Conservation (phyloP, 2,329 filamentous ascomycete genomes). For the Clonostachys solani region DNA sequence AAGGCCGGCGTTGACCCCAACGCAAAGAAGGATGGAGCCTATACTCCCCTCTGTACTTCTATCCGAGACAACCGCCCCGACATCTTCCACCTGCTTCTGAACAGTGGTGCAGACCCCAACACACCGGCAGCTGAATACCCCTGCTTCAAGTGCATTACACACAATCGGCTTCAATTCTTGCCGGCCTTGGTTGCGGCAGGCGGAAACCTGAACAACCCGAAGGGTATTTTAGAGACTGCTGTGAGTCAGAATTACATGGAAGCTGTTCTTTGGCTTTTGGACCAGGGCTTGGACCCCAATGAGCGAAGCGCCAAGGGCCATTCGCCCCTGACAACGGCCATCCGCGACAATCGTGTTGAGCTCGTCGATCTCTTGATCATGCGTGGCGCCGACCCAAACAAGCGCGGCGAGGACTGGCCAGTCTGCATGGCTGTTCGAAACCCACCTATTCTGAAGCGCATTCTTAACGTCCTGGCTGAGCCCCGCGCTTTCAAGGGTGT, state of each 20-base stretch:
- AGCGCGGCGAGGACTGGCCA: constrained; percentile 67
- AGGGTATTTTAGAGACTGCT: constrained; percentile 62
- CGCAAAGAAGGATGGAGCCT: constrained; percentile 59
- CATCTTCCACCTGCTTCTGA: constrained; percentile 55
- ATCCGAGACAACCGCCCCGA: constrained; percentile 63
- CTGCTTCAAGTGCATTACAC: constrained; percentile 64
- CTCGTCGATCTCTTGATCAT: constrained; percentile 54
- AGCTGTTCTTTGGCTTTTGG: constrained; percentile 55
- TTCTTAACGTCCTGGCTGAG: constrained; percentile 53
- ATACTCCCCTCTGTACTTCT: constrained; percentile 63
- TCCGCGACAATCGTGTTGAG: constrained; percentile 53
- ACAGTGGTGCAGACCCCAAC: constrained; percentile 58
- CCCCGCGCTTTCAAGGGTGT: constrained; percentile 61
- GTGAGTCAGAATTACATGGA: constrained; percentile 58
- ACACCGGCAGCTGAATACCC: constrained; percentile 60
- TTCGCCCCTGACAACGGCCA: constrained; percentile 63
- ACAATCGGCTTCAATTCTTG: constrained; percentile 57
- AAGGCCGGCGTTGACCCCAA: constrained; percentile 58
- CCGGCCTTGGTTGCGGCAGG: constrained; percentile 56
- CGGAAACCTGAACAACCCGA: constrained; percentile 52
- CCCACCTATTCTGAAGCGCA: constrained; percentile 52
- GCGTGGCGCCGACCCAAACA: constrained; percentile 56
- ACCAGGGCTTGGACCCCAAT: constrained; percentile 56
- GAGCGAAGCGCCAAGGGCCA: constrained; percentile 51
- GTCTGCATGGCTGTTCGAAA: constrained; percentile 64